These are phyloP conservation scores for Podaxis carcinomalis DNA, from an alignment of 768 basidiomycete species.

Conservation along the genomic window DNA sequence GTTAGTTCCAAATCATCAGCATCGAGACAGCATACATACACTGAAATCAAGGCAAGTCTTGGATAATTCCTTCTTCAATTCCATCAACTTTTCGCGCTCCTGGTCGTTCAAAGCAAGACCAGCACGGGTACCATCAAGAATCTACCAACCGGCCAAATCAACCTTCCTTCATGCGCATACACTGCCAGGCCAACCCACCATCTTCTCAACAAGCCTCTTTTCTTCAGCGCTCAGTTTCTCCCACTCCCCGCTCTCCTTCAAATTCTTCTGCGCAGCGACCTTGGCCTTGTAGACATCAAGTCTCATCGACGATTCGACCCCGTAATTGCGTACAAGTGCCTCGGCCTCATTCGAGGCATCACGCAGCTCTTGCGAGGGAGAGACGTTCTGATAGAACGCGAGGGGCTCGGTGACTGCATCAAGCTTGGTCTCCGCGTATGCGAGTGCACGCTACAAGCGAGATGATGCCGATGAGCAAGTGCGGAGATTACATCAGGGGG, in stretches of 20 bases:
- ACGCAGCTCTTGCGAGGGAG: conserved; percentile 66
- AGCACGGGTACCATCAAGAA: conserved; percentile 75
- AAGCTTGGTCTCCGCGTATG: conserved; percentile 52
- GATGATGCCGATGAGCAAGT: not conserved
- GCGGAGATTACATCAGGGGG: conserved; percentile 7
- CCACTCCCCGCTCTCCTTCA: conserved; percentile 58
- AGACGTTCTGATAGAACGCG: conserved; percentile 80
- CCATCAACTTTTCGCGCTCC: conserved; percentile 51
- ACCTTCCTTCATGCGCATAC: not conserved
- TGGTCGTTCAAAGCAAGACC: conserved; percentile 70
- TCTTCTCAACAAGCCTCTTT: conserved; percentile 74
- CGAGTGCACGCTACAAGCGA: conserved; percentile 32
- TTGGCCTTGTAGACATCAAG: conserved; percentile 77
- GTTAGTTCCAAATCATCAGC: not conserved
- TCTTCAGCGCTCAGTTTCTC: conserved; percentile 63
- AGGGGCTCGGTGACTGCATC: conserved; percentile 54
- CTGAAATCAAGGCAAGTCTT: conserved; percentile 75
- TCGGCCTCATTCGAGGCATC: conserved; percentile 79
- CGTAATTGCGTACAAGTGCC: conserved; percentile 62
- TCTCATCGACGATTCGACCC: conserved; percentile 77
- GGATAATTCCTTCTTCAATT: conserved; percentile 73
- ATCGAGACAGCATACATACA: conserved; percentile 34
- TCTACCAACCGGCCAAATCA: conserved; percentile 20
- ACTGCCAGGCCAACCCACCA: conserved; percentile 32
- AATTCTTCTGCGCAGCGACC: conserved; percentile 62